Base-by-base conservation (phyloP, 805 yeast species). In the Yamadazyma tumulicola region DNA sequence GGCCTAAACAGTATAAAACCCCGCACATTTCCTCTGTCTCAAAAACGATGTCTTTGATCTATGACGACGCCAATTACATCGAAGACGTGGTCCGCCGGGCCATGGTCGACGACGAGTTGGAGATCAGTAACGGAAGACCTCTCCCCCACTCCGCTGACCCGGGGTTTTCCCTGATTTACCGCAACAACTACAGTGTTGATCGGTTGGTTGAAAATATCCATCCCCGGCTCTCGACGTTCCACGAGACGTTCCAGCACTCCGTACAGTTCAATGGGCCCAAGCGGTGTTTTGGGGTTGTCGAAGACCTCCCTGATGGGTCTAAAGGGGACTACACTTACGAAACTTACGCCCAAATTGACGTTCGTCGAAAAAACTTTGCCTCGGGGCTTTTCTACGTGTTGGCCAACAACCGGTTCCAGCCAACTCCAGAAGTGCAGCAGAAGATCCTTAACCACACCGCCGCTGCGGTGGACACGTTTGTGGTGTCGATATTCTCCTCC, bases 401-500 rank as follows among this genome's bases (percentile, higher is more conserved):
- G 36, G 41, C 42, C 26, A 59, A 61, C 44, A 64, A 61, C 39
- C 64, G 60, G 4, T 64, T 38, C 43, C 51, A 49, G 25, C 47
- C 47, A 11, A 47, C 55, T 13, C 47, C 54, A 17, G 47, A 52
- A 15, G 49, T 41, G 11, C 38, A 47, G 15, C 37, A 33, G 8
- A 55, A 54, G 29, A 52, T 64, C 31, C 46, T 46, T 9, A 37
- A 43, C 26, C 46, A 46, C 31, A 26, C 18, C 10, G 10, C 11
- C 1, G 27, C 24, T 2, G 5, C 5, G 6, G 45, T 43, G 29
- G 65, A 64, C 16, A 51, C 64, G 4, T 80, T 78, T 46, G 60
- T 79, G 24, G 69, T 80, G 29, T 64, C 82, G 1, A 47, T 81
- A 13, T 74, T 75, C 52, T 70, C 82, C 16, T 64, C 69, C 13